These are phyloP conservation scores for Mrakia hoshinonis DNA, from an alignment of 768 basidiomycete species.

Conservation along the genomic window DNA sequence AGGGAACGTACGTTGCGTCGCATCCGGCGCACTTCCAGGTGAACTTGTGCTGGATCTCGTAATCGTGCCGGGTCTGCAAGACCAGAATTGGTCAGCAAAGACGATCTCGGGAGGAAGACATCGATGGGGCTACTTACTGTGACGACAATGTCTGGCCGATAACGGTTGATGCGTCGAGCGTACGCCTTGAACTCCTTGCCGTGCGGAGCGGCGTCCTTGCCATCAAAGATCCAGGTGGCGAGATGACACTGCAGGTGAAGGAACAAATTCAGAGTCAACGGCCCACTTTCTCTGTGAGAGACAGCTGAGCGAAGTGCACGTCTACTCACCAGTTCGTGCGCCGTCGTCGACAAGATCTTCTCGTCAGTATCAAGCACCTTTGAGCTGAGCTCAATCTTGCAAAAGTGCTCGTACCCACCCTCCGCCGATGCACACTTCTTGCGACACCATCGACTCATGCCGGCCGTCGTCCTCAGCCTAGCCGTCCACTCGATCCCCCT, in stretches of 20 bases:
- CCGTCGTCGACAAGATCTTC: constrained; percentile 22
- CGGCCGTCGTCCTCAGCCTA: constrained; percentile 26
- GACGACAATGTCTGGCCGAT: constrained; percentile 17
- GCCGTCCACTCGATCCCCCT: constrained; percentile 23
- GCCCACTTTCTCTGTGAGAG: not conserved
- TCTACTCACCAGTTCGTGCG: constrained; percentile 24
- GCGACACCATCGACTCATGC: constrained; percentile 27
- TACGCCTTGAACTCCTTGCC: constrained; percentile 26
- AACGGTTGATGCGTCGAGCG: constrained; percentile 13
- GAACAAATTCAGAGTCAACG: not conserved
- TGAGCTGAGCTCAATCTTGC: constrained; percentile 21
- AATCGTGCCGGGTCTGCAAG: constrained; percentile 25
- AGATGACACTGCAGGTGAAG: constrained; percentile 20
- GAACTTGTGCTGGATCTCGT: constrained; percentile 27
- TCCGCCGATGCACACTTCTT: not conserved
- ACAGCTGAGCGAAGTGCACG: too few species aligned
- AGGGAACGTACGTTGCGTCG: constrained; percentile 12
- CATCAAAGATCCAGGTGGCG: constrained; percentile 24
- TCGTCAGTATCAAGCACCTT: constrained; percentile 28
- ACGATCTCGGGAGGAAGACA: not conserved
- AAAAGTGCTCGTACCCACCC: constrained; percentile 15
- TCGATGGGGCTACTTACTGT: not conserved
- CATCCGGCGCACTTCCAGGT: constrained; percentile 22
- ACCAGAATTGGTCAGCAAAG: not conserved
- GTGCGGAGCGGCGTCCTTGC: constrained; percentile 24